Conservation (phyloP, 371 early-diverging fungal species). For the Funneliformis caledonium region DNA sequence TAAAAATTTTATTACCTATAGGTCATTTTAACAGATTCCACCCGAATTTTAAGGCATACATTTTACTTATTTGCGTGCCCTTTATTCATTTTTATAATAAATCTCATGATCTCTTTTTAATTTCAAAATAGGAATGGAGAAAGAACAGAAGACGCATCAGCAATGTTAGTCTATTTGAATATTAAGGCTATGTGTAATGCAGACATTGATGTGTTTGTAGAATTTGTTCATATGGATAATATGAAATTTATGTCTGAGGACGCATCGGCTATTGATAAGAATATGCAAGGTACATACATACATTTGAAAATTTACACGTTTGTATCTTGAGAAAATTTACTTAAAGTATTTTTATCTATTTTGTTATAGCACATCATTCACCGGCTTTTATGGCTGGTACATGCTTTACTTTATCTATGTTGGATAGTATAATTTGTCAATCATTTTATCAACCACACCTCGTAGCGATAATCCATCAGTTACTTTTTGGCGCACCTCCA, state of each 20-base stretch:
- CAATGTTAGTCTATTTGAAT: conserved; percentile 67
- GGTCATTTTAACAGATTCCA: conserved; percentile 35
- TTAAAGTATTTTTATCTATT: conserved; percentile 62
- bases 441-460: conserved; percentile 40
- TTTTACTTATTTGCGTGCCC: conserved; percentile 46
- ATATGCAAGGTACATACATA: conserved; percentile 57
- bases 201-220: conserved; percentile 65
- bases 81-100: background rate
- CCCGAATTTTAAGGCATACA: conserved; percentile 44
- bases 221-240: conserved; percentile 71
- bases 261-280: conserved; percentile 53
- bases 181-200: conserved; percentile 63
- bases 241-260: conserved; percentile 68
- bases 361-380: conserved; percentile 48
- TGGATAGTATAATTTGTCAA: conserved; percentile 40
- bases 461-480: conserved; percentile 45
- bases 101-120: background rate
- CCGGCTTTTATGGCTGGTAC: conserved; percentile 40
- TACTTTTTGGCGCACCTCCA: conserved; percentile 42
- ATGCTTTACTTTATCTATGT: conserved; percentile 37
- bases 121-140: conserved; percentile 40
- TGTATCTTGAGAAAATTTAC: conserved; percentile 41
- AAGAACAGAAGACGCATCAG: conserved; percentile 62
- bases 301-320: conserved; percentile 44
- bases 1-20: background rate